Base-by-base conservation (phyloP, 345 rosid species). In the Geranium brycei region DNA sequence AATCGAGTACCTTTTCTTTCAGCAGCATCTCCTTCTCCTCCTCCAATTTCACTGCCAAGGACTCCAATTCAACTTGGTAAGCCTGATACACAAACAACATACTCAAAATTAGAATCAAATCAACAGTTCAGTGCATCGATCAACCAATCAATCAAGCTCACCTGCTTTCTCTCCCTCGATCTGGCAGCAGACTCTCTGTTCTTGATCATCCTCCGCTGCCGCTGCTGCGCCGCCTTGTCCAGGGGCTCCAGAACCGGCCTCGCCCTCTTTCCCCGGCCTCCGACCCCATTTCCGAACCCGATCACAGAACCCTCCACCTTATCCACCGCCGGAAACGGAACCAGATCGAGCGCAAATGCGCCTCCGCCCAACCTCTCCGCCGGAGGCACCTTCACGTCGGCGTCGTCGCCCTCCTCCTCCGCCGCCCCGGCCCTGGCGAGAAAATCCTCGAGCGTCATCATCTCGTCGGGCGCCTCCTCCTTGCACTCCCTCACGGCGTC, bases 121-220 rank as follows among this genome's bases (percentile, higher is more conserved):
- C 41, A 35, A 35, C 41, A 35, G 41, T 23, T 1, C 28, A 23
- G 28, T 23, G 28, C 28, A 23, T 23, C 28, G 10, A 35, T 35
- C 41, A 35, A 35, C 3, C 41, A 35, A 71, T n/a, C 57, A 3
- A 62, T 31, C 35, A 55, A 1, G 38, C 6, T 62, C 14, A 85
- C 95, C 87, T 88, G 95, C 76, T 93, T 93, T 76, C 99, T 78
- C 73, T 90, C 99, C 75, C 99, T 76, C 5, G 99, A 93, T 76
- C 97, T 72, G 4, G 99, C 99, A 0, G 99, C 99, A 4, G 96
- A 90, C 72, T 93, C 99, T 62, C 99, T 77, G 62, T 93, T 93
- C 92, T 93, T 93, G 35, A 93, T 93, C 99, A 90, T 93, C 83
- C 99, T 84, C 76, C 79, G 81, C 70, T 93, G 99, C 68, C 99